Conservation (phyloP, 352 stramenopile species). For the Halophytophthora polymorphica region DNA sequence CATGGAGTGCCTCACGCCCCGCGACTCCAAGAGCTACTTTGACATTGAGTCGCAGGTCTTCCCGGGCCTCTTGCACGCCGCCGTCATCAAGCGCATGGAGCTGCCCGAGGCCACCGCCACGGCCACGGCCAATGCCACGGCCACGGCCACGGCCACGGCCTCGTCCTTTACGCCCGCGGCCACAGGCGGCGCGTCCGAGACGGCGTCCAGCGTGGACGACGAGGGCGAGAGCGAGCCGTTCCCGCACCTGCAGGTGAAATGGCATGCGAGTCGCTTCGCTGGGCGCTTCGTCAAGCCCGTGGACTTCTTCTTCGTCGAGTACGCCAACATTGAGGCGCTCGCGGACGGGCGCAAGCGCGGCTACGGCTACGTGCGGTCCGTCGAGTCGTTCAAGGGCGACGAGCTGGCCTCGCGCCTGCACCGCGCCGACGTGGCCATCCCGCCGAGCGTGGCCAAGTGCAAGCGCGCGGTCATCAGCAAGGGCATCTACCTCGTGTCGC, state of each 20-base stretch:
- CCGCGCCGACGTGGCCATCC: slow-evolving; percentile 62
- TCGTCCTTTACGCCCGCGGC: too few species aligned
- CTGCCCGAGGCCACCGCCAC: slow-evolving; percentile 25
- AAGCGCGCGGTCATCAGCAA: slow-evolving; percentile 85
- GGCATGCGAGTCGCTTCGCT: slow-evolving; percentile 81
- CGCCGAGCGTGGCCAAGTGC: slow-evolving; percentile 80
- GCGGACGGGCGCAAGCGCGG: slow-evolving; percentile 58
- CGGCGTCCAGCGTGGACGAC: slow-evolving; percentile 42
- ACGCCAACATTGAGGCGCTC: slow-evolving; percentile 74
- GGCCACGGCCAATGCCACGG: slow-evolving; percentile 16
- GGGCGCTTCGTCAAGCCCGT: slow-evolving; percentile 79
- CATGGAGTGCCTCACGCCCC: slow-evolving; percentile 76
- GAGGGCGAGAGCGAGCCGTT: slow-evolving; percentile 41
- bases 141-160: slow-evolving; percentile 24
- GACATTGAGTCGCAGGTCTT: slow-evolving; percentile 84
- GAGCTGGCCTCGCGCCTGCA: slow-evolving; percentile 66
- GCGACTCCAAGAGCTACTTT: slow-evolving; percentile 68
- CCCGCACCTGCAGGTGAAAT: slow-evolving; percentile 79
- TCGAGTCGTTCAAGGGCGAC: slow-evolving; percentile 82
- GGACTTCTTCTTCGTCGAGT: slow-evolving; percentile 88
- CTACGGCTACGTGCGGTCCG: slow-evolving; percentile 75
- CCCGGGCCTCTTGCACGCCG: slow-evolving; percentile 67
- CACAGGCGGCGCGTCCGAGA: slow-evolving; percentile 43
- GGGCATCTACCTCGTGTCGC: slow-evolving; percentile 65
- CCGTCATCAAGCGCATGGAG: slow-evolving; percentile 81